Percentiles rank a stretch among this genome's conserved stretches.
These are phyloP conservation scores for Trametes punicea DNA, from an alignment of 768 basidiomycete genomes.

Conservation along the genomic window DNA sequence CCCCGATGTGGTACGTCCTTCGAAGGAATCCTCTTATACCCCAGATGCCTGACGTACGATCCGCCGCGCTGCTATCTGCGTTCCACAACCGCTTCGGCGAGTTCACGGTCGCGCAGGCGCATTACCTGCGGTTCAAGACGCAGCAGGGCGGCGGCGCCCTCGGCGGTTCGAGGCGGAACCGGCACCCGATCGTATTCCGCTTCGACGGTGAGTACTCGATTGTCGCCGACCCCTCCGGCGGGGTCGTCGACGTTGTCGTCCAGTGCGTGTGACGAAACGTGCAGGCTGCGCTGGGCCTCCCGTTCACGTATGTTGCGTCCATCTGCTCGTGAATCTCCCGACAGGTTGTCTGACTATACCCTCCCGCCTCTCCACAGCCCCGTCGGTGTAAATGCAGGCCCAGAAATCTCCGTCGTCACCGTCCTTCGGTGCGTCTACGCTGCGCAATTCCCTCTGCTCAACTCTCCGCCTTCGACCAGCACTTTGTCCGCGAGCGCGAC, in stretches of 20 bases:
- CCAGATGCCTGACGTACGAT: constrained; percentile 23
- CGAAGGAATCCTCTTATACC: too few relatives aligned
- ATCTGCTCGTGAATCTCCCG: not conserved
- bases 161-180: not conserved
- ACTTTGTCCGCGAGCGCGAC: not conserved
- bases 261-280: constrained; percentile 23
- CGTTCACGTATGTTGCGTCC: constrained; percentile 29
- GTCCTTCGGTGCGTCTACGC: constrained; percentile 9
- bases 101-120: constrained; percentile 22
- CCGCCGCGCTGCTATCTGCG: constrained; percentile 12
- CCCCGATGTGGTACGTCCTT: constrained; percentile 4
- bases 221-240: constrained; percentile 39
- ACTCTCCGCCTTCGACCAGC: not conserved
- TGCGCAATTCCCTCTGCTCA: not conserved
- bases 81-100: constrained; percentile 19
- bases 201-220: constrained; percentile 53
- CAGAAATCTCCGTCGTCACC: constrained; percentile 15
- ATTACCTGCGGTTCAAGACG: constrained; percentile 23
- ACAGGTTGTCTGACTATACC: not conserved
- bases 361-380: not conserved
- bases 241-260: constrained; percentile 25
- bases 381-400: constrained; percentile 10
- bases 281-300: constrained; percentile 33
- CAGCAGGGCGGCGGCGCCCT: not conserved
- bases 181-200: constrained; percentile 31